Evolutionary conservation across 352 stramenopile species (phyloP), one percentile per base, ranked within the genome.

Genomic region (Phytopythium ostracodes): DNA sequence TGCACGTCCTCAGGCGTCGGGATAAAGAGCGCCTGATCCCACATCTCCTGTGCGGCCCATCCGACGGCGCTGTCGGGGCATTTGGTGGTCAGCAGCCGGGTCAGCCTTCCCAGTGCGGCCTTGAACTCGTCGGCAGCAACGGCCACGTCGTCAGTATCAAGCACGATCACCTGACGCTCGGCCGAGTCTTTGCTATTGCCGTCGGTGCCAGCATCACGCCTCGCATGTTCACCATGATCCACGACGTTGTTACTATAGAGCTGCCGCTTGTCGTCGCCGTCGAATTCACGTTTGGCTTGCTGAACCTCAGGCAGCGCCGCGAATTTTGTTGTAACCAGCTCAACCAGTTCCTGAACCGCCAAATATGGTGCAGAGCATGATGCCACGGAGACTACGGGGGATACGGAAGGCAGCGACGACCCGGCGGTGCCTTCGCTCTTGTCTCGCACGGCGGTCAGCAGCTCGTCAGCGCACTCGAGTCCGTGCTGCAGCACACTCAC

Each of bases 11-110:
- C 77, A 15, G 71, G 65, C 7, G 73, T 68, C 7, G 77, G 77
- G 25, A 87, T 80, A 65, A 87, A 87, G 14, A 87, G 73, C 25
- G 77, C 77, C 69, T 83, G 75, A 42, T 87, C 75, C 77, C 77
- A 87, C 15, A 87, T 60, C 43, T 78, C 71, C 15, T 79, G 72
- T 1, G 72, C 55, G 8, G 79, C 73, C 77, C 77, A 87, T 4
- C 77, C 77, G 10, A 81, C 62, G 2, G 52, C 68, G 57, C 72
- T 80, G 31, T 87, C 77, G 3, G 77, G 77, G 31, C 70, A 81
- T 44, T 77, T 79, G 7, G 54, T 61, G 14, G 70, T 71, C 20
- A 79, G 38, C 50, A 81, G 62, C 4, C 75, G 70, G 6, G 55
- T 62, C 25, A 81, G 63, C 1, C 75, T 65, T 1, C 56, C 47